A percentile compares a stretch with the other conserved stretches of the same genome.
Evolutionary conservation across 257 asterid species (phyloP).

Genomic region (Solanum boliviense): DNA sequence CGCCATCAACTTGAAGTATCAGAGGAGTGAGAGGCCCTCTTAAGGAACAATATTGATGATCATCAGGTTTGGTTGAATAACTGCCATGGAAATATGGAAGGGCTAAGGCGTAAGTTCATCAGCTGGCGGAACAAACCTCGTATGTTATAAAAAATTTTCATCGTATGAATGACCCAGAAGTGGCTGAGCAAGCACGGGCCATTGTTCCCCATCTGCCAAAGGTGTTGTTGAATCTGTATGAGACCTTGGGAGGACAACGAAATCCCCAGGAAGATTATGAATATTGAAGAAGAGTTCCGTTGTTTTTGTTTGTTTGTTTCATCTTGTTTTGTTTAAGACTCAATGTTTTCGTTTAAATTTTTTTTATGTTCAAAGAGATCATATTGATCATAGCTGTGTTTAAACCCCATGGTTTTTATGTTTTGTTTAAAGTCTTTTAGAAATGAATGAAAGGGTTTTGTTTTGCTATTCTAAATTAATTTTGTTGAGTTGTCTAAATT

Average conservation of each 20-base stretch:
- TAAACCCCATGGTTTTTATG: too few species aligned
- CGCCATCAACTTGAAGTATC: background rate
- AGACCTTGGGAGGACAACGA: background rate
- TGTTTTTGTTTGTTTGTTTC: background rate
- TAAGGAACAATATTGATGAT: background rate
- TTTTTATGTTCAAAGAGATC: too few species aligned
- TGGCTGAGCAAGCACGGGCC: accelerated
- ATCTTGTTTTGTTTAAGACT: too few species aligned
- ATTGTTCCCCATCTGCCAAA: background rate
- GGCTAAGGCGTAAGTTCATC: background rate
- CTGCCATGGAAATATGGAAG: background rate
- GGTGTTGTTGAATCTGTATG: background rate
- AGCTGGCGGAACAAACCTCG: background rate
- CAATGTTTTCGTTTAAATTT: background rate
- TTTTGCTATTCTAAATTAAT: too few species aligned
- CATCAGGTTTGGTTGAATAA: background rate
- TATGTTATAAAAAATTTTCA: background rate
- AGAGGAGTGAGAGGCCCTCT: too few species aligned
- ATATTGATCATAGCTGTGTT: too few species aligned
- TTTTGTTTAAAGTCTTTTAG: too few species aligned
- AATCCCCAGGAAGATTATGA: background rate
- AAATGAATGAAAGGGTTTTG: too few species aligned
- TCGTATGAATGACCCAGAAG: background rate
- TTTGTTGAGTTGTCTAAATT: too few species aligned
- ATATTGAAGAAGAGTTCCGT: background rate